Conservation (phyloP, 345 rosid species). For the Salix brachista region DNA sequence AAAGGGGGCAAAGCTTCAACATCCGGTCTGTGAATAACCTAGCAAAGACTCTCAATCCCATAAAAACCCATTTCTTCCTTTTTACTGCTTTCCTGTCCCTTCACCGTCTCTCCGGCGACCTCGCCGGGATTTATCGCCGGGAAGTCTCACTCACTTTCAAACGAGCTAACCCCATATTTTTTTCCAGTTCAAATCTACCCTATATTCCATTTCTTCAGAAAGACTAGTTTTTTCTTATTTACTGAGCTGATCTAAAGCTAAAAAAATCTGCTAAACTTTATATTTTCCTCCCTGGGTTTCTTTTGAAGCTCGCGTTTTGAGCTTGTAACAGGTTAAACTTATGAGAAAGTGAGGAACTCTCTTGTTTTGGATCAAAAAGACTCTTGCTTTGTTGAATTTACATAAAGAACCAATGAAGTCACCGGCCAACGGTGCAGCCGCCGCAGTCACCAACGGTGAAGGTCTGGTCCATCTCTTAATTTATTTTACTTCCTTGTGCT, state of each 20-base stretch:
- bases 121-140: constrained; percentile 17
- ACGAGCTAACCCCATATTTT: background rate
- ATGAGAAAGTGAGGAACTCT: constrained; percentile 9
- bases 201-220: background rate
- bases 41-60: background rate
- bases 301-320: background rate
- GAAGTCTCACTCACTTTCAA: background rate
- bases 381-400: background rate
- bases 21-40: constrained; percentile 19
- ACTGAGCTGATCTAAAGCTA: constrained; percentile 23
- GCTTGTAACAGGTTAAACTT: background rate
- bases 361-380: background rate
- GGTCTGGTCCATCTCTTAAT: constrained; percentile 24
- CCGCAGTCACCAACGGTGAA: constrained; percentile 28
- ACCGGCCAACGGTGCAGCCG: constrained; percentile 29
- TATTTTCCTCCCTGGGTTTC: background rate
- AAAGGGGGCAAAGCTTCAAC: constrained; percentile 39
- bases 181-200: background rate
- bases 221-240: background rate
- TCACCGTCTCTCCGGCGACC: background rate
- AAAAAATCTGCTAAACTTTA: background rate
- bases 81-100: background rate
- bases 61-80: background rate
- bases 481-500: background rate
- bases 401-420: constrained; percentile 32